These are phyloP conservation scores for Boletus tomentosulus DNA, from an alignment of 768 basidiomycete species.

Conservation along the genomic window DNA sequence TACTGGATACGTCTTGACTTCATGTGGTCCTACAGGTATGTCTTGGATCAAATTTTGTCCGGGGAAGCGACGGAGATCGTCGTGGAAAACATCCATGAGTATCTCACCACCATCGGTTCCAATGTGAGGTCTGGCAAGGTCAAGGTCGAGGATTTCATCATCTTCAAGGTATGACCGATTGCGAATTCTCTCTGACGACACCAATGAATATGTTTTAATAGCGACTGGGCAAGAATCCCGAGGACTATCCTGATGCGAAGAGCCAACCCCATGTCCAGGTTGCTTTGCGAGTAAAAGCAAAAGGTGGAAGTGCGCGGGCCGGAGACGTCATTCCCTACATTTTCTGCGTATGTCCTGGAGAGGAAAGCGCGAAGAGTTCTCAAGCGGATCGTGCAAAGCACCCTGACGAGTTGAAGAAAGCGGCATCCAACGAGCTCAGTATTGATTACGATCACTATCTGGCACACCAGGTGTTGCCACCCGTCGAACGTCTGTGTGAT, in stretches of 20 bases:
- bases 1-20: not conserved
- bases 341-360: constrained; percentile 79
- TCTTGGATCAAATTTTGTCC: constrained; percentile 86
- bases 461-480: constrained; percentile 87
- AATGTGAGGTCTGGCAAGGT: constrained; percentile 74
- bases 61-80: constrained; percentile 88
- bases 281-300: constrained; percentile 83
- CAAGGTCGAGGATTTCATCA: constrained; percentile 89
- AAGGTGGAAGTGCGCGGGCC: constrained; percentile 70
- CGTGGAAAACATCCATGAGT: constrained; percentile 90
- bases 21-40: constrained; percentile 52
- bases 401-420: constrained; percentile 84
- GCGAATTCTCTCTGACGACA: not conserved
- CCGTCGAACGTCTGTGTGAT: constrained; percentile 92
- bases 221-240: constrained; percentile 95
- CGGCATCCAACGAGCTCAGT: constrained; percentile 51
- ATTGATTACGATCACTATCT: constrained; percentile 94
- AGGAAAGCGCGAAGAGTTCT: constrained; percentile 62
- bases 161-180: constrained; percentile 71
- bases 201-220: constrained; percentile 27
- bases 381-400: constrained; percentile 92
- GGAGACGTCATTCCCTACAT: constrained; percentile 97
- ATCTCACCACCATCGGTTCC: constrained; percentile 71
- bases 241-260: constrained; percentile 95
- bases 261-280: constrained; percentile 96